Base-by-base conservation (phyloP, 805 yeast species). In the Saccharomycopsis sp. region DNA sequence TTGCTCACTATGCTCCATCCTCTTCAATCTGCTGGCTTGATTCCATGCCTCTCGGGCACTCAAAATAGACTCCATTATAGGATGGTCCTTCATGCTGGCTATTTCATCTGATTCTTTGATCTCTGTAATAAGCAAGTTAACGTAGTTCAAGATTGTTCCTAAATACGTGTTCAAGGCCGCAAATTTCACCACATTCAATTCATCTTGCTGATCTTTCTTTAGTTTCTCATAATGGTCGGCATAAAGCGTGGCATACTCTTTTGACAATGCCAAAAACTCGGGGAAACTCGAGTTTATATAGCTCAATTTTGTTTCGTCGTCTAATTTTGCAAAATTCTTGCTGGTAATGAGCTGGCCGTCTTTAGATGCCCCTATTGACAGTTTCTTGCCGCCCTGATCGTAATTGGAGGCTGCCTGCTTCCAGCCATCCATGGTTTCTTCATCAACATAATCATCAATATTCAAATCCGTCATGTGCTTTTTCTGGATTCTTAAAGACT, bases 11-110 rank as follows among this genome's bases (percentile, higher is more conserved):
- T 58, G 57, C n/a, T 38, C 29, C 19, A 57, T 68, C 41, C 67
- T 76, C 14, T 79, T 80, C 41, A 85, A 68, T 61, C 75, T 81
- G 53, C 73, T 77, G 2, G 96, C 96, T 66, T 87, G 92, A 68
- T 94, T 81, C 97, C 97, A 92, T 17, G 89, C 78, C 67, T 93
- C 97, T 64, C 96, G 80, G 2, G 94, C 78, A 56, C 87, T 84
- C 56, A 93, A 74, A 38, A 93, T 85, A 29, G 87, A 81, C 67
- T 89, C 91, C 97, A 94, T 93, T 1, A 93, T 86, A 2, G 93
- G 87, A 64, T 87, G 93, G 58, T 89, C 96, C 65, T 89, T 90
- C 86, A 92, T 84, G 9, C 81, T 73, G 58, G 70, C 68, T 20
- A 59, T 65, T 38, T 76, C 69, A 61, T 84, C 80, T 2, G 78